phyloP scores from a whole-genome alignment of 148 eudicot genomes.

The Camellia granthamiana region DNA sequence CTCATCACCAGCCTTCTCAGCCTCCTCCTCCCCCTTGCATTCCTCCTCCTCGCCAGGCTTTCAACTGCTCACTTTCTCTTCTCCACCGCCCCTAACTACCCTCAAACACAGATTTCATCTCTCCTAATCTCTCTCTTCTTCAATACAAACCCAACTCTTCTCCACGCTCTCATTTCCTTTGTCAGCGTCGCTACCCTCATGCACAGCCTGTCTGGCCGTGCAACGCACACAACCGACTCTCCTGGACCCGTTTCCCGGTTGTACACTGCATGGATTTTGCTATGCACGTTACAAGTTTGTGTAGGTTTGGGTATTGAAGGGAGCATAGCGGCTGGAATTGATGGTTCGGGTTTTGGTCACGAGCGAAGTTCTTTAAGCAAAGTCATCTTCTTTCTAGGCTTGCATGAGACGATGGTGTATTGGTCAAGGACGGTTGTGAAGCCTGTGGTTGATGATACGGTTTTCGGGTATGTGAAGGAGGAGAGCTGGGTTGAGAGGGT shows the following conservation, averaged over 20 bases:
- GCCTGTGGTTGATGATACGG: constrained; percentile 75
- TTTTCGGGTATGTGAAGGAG: constrained; percentile 39
- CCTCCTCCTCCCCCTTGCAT: constrained; percentile 75
- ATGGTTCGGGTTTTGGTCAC: constrained; percentile 42
- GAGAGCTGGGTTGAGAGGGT: constrained; percentile 60
- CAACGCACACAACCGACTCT: constrained; percentile 17
- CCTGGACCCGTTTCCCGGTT: constrained; percentile 29
- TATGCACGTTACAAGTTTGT: constrained; percentile 58
- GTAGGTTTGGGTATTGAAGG: constrained; percentile 71
- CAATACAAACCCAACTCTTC: constrained; percentile 45
- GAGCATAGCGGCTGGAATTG: constrained; percentile 47
- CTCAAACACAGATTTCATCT: constrained; percentile 19
- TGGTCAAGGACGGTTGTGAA: constrained; percentile 66
- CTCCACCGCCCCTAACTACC: constrained; percentile 17
- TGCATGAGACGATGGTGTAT: constrained; percentile 69
- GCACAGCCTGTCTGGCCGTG: constrained; percentile 38
- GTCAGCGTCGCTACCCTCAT: constrained; percentile 42
- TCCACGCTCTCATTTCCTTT: constrained; percentile 40
- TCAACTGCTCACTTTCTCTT: constrained; percentile 51
- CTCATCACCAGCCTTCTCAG: constrained; percentile 57
- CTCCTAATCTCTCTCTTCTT: constrained; percentile 36
- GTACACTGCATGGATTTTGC: constrained; percentile 54
- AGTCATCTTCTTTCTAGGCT: constrained; percentile 60
- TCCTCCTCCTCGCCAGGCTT: constrained; percentile 66
- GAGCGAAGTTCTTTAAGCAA: constrained; percentile 38